Evolutionary conservation across 345 rosid genomes (phyloP).

Genomic region (Psidium friedrichsthalianum): DNA sequence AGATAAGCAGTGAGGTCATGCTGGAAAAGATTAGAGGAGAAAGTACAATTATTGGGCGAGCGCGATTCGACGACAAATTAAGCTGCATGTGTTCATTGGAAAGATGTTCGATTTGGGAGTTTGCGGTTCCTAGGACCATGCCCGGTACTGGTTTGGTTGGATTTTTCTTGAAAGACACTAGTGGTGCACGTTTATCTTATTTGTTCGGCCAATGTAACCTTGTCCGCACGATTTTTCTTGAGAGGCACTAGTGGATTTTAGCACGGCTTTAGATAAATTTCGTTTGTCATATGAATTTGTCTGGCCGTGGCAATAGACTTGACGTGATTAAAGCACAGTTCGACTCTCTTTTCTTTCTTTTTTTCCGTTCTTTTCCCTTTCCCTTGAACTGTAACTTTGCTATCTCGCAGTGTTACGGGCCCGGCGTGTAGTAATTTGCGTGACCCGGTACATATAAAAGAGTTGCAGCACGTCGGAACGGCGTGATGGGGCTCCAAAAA

Average conservation of each 20-base stretch:
- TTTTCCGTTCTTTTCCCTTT: too few species aligned
- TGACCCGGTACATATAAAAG: neutral
- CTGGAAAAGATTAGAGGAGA: neutral
- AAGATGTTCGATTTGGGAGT: neutral
- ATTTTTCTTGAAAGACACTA: neutral
- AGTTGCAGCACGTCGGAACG: neutral
- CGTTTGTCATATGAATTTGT: neutral
- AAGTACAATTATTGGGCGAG: neutral
- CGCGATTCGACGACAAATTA: neutral
- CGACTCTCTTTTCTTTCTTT: too few species aligned
- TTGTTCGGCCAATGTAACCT: neutral
- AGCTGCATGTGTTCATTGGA: neutral
- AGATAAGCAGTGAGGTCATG: neutral
- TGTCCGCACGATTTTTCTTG: neutral
- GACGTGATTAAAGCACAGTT: neutral
- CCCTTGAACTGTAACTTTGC: neutral
- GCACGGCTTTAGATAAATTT: neutral
- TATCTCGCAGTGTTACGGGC: neutral
- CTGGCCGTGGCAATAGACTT: neutral
- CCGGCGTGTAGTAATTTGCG: neutral
- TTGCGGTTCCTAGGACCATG: neutral
- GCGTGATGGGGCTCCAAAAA: neutral
- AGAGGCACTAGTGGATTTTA: too few species aligned
- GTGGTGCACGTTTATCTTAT: neutral
- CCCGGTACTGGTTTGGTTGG: neutral